Conservation (phyloP, 768 basidiomycete genomes). For the Podaxis sp. region DNA sequence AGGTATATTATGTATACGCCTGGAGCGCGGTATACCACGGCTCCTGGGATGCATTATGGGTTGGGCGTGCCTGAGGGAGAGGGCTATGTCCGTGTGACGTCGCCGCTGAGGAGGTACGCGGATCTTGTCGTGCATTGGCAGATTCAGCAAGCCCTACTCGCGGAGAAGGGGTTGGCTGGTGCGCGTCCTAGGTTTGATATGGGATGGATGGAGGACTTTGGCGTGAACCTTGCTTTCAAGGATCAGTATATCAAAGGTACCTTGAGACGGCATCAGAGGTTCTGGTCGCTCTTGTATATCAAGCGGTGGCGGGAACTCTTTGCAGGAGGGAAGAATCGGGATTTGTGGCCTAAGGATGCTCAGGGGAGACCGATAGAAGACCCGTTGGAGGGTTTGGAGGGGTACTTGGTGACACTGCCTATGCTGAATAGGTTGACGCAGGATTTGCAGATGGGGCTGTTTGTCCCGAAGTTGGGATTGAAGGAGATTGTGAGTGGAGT, state of each 20-base stretch:
- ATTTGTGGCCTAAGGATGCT: not conserved
- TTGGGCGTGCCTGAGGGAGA: slow-evolving; percentile 69
- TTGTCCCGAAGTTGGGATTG: slow-evolving; percentile 22
- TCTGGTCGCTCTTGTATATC: slow-evolving; percentile 33
- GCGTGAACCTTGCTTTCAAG: slow-evolving; percentile 26
- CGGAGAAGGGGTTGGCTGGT: slow-evolving; percentile 21
- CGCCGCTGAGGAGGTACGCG: slow-evolving; percentile 78
- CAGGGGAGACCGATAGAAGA: slow-evolving; percentile 9
- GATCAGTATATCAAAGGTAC: slow-evolving; percentile 13
- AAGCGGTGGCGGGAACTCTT: slow-evolving; percentile 27
- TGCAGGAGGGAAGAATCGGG: slow-evolving; percentile 1
- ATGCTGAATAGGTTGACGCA: slow-evolving; percentile 12
- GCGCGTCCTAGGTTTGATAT: slow-evolving; percentile 37
- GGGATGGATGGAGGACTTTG: slow-evolving; percentile 40
- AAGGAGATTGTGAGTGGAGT: slow-evolving; percentile 9
- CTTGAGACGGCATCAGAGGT: slow-evolving; percentile 23
- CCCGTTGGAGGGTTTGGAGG: slow-evolving; percentile 23
- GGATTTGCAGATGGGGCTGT: slow-evolving; percentile 14
- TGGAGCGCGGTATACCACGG: slow-evolving; percentile 39
- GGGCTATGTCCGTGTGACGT: slow-evolving; percentile 83
- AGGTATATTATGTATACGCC: slow-evolving; percentile 28
- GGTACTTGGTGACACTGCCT: slow-evolving; percentile 14
- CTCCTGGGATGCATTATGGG: slow-evolving; percentile 59
- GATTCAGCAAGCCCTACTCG: slow-evolving; percentile 71
- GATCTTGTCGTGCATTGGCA: slow-evolving; percentile 93